These are phyloP conservation scores for Avena eriantha DNA, from an alignment of 176 grass and related monocot genomes.

Conservation along the genomic window DNA sequence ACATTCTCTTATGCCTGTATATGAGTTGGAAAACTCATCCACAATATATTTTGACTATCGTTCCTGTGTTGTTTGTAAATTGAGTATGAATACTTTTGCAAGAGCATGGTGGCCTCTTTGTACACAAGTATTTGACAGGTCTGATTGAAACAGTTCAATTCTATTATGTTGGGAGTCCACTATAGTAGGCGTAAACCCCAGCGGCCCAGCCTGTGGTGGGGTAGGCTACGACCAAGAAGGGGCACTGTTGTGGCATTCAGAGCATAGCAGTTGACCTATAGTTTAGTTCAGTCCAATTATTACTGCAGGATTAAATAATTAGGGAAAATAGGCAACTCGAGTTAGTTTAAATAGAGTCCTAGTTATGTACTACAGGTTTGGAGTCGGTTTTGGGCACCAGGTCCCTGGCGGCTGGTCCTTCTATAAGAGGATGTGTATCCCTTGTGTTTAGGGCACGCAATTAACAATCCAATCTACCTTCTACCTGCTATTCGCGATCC, in stretches of 20 bases:
- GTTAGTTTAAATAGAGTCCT: no score
- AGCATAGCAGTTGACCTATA: no score
- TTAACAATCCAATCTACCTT: no score
- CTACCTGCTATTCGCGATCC: no score
- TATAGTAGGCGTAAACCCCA: neutral
- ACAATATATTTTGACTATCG: neutral
- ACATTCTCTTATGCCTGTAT: neutral
- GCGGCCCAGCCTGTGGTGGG: neutral
- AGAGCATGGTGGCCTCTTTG: neutral
- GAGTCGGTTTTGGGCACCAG: no score
- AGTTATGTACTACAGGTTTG: no score
- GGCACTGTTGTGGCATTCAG: neutral
- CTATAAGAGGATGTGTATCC: no score
- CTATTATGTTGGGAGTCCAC: neutral
- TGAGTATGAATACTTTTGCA: neutral
- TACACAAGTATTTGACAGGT: neutral
- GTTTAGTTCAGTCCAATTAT: no score
- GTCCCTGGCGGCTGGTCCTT: no score
- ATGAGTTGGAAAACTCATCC: neutral
- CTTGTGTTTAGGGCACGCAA: no score
- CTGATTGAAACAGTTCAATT: neutral
- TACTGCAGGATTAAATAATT: no score
- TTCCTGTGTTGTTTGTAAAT: neutral
- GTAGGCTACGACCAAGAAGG: neutral
- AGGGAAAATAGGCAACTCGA: no score